phyloP scores from a whole-genome alignment of 768 basidiomycete species.

The Lactarius trivialis region DNA sequence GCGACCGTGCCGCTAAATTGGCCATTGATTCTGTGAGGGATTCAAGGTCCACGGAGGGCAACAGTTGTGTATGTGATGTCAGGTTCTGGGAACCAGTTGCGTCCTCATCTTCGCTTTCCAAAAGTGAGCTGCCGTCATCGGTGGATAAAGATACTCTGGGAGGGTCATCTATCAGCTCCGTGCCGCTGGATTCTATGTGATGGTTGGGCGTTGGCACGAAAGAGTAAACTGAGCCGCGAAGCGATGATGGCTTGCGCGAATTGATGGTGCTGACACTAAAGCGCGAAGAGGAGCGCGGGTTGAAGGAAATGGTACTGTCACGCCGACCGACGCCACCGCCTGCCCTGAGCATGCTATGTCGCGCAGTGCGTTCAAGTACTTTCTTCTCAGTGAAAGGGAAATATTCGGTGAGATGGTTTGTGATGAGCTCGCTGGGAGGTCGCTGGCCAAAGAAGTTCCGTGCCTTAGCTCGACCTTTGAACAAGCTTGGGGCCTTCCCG shows the following conservation, averaged over 20 bases:
- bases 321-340: conserved; percentile 43
- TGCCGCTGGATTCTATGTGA: neutral
- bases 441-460: conserved; percentile 98
- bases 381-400: conserved; percentile 94
- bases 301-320: conserved; percentile 42
- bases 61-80: conserved; percentile 45
- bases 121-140: conserved; percentile 60
- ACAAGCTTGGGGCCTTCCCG: conserved; percentile 27
- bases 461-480: conserved; percentile 58
- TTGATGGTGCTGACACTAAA: conserved; percentile 60
- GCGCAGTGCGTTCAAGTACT: conserved; percentile 77
- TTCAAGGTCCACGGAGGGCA: conserved; percentile 73
- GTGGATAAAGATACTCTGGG: conserved; percentile 73
- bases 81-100: conserved; percentile 25
- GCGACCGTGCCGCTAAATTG: conserved; percentile 36
- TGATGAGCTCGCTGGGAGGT: conserved; percentile 95
- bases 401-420: conserved; percentile 88
- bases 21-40: conserved; percentile 77
- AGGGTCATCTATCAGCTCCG: conserved; percentile 40
- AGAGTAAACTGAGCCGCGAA: conserved; percentile 44
- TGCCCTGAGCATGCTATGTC: conserved; percentile 80
- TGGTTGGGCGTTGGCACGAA: conserved; percentile 26
- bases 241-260: conserved; percentile 35
- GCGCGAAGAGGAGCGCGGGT: conserved; percentile 42
- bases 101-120: conserved; percentile 45